A percentile compares a stretch with the other conserved stretches of the same genome.
phyloP scores from a whole-genome alignment of 371 early-diverging fungal genomes.

The Mucor mucedo region DNA sequence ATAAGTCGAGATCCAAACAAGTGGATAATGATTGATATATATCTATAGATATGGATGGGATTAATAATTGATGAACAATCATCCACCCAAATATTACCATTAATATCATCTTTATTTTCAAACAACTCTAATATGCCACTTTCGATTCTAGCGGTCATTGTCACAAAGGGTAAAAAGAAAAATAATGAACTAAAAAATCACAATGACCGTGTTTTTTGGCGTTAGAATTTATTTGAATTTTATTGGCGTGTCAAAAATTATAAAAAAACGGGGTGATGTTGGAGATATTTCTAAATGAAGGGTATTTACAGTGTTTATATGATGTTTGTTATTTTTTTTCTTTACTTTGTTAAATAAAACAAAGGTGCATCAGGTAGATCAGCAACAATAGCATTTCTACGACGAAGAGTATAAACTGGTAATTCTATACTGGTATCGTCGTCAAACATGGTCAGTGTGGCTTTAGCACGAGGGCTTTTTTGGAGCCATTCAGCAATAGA shows the following conservation, averaged over 20 bases:
- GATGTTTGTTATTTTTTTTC: background rate
- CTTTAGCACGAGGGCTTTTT: slow-evolving; percentile 44
- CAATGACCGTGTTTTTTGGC: background rate
- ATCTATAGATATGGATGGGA: background rate
- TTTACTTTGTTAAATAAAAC: slow-evolving; percentile 1
- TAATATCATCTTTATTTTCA: background rate
- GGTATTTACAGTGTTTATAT: background rate
- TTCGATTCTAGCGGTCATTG: background rate
- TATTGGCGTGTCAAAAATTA: too few relatives aligned
- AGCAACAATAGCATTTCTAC: slow-evolving; percentile 53
- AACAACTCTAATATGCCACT: background rate
- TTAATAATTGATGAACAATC: background rate
- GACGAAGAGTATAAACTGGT: slow-evolving; percentile 47
- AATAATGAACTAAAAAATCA: background rate
- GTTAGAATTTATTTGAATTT: too few relatives aligned
- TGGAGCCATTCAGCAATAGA: slow-evolving; percentile 48
- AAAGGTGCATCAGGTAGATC: slow-evolving; percentile 49
- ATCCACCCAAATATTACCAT: background rate
- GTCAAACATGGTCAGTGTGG: slow-evolving; percentile 39
- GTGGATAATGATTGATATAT: background rate
- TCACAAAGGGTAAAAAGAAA: background rate
- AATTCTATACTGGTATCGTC: slow-evolving; percentile 41
- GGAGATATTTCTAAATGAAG: background rate
- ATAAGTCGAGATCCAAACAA: background rate
- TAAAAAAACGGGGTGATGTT: background rate